phyloP scores from a whole-genome alignment of 2,329 filamentous ascomycete species.

The Monosporascus sp. region DNA sequence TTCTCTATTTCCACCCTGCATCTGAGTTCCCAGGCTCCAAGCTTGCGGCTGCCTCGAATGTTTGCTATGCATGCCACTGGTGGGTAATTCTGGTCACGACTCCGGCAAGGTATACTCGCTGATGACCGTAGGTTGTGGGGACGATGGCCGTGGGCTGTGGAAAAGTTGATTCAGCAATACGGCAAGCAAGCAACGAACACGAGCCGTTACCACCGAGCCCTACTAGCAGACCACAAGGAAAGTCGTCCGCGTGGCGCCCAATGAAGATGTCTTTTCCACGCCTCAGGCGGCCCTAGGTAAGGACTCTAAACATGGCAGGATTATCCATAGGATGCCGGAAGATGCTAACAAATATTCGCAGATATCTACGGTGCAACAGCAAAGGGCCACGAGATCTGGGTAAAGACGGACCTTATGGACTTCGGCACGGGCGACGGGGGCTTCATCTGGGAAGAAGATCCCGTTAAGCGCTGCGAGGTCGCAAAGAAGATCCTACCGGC shows the following conservation, averaged over 20 bases:
- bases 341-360: not conserved
- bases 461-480: slow-evolving; percentile 8
- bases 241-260: slow-evolving; percentile 10
- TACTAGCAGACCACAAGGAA: slow-evolving; percentile 1
- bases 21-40: slow-evolving; percentile 11
- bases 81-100: not conserved
- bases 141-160: slow-evolving; percentile 9
- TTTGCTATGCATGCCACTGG: slow-evolving; percentile 10
- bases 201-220: not conserved
- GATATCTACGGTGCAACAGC: slow-evolving; percentile 8
- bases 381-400: slow-evolving; percentile 9
- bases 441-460: slow-evolving; percentile 14
- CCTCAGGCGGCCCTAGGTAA: slow-evolving; percentile 5
- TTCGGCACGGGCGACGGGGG: slow-evolving; percentile 9
- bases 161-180: slow-evolving; percentile 7
- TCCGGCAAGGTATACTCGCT: not conserved
- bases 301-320: not conserved
- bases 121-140: slow-evolving; percentile 5
- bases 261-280: slow-evolving; percentile 7
- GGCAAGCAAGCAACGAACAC: not conserved
- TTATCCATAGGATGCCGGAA: not conserved
- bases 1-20: slow-evolving; percentile 11
- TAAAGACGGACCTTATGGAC: slow-evolving; percentile 15
- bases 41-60: slow-evolving; percentile 9
- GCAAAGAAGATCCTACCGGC: slow-evolving; percentile 13